A percentile compares a stretch with the other conserved stretches of the same genome.
These are phyloP conservation scores for Umbellularia californica DNA, from an alignment of 164 flowering plant species.

Conservation along the genomic window DNA sequence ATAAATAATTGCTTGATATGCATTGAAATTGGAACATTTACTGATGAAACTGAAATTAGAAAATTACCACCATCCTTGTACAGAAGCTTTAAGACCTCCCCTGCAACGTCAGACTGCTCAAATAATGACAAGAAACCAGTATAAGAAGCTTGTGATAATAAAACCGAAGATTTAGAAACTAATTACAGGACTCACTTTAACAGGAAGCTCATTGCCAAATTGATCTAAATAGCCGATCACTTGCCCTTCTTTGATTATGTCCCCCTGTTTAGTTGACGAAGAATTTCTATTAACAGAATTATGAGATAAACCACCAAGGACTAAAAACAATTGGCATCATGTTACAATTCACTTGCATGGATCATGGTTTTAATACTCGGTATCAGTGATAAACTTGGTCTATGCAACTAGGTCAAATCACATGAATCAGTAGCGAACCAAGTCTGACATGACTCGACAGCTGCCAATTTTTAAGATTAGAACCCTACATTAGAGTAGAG, in stretches of 20 bases:
- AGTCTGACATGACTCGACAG: no score
- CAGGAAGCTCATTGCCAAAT: conserved; percentile 73
- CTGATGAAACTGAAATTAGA: neutral
- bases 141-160: neutral
- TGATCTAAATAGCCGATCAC: conserved; percentile 84
- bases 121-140: conserved; percentile 5
- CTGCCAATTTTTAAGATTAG: no score
- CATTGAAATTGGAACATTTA: no score
- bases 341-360: neutral
- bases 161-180: neutral
- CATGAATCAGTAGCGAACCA: no score
- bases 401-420: no score
- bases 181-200: conserved; percentile 44
- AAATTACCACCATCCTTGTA: conserved; percentile 68
- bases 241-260: conserved; percentile 81
- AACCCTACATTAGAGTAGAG: no score
- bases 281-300: neutral
- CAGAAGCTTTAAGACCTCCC: conserved; percentile 78
- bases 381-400: no score
- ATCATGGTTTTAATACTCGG: no score
- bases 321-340: neutral
- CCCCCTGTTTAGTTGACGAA: conserved; percentile 51
- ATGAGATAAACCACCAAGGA: neutral
- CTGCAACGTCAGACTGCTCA: conserved; percentile 81
- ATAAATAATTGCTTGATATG: no score